Base-by-base conservation (phyloP, 2,329 filamentous ascomycete genomes). In the Xylaria polymorpha region DNA sequence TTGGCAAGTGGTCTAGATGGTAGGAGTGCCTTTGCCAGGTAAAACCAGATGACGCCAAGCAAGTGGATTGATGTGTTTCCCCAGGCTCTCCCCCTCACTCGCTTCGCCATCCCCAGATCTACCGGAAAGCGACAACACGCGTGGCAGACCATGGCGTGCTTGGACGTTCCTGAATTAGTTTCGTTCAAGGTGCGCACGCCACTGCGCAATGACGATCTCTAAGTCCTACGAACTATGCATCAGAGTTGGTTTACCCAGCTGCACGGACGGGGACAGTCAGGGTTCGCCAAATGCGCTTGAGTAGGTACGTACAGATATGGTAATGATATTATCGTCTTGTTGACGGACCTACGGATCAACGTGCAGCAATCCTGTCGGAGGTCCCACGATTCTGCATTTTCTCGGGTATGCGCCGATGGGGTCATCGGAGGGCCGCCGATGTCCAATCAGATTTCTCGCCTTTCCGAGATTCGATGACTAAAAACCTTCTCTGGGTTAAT, bases 341-440 rank as follows among this genome's bases (percentile, higher is more conserved):
- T 25, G 22, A 58, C 61, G 64, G 39, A 61, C 44, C 48, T 41
- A 44, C 15, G 25, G n/a, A 37, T 18, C 53, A 50, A 63, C 60
- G 50, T 48, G 22, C 44, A 41, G 46, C 22, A 41, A 14, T 1
- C 14, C 39, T 41, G 59, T 62, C 62, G 59, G 67, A 43, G 63
- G 39, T 43, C 55, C 53, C 50, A 39, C 35, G 15, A 10, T 48
- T 14, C 44, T n/a, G 41, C 41, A 22, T 3, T 18, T 18, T 14
- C 12, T 69, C 64, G 67, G 67, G 32, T 6, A 14, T 18, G 20
- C 3, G 39, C 67, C 67, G 67, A 67, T 7, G 15, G n/a, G 6
- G 1, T 25, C 2, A 18, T 69, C 67, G 67, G 67, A 61, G 43
- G 5, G 32, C 51, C 1, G 4, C 67, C 67, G 67, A 67, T 53